Evolutionary conservation across 176 grass and related monocot species (phyloP).

Genomic region (Carex pumila): DNA sequence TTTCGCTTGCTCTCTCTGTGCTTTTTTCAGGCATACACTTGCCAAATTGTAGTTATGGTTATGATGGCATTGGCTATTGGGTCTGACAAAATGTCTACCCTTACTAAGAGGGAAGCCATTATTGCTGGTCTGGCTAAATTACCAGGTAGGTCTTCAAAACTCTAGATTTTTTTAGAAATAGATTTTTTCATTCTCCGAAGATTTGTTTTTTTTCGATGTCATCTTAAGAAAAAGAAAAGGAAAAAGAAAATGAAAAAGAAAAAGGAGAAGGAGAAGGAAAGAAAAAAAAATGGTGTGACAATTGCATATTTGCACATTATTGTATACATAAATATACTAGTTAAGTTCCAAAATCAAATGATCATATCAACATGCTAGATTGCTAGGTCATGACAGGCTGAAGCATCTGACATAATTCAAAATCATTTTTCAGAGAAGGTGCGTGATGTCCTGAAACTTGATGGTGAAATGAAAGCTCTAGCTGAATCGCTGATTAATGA

Average conservation of each 20-base stretch:
- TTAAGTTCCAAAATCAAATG: not conserved
- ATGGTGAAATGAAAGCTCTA: constrained; percentile 79
- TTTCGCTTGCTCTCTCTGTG: not conserved
- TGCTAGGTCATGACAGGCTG: not conserved
- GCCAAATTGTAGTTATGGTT: constrained; percentile 90
- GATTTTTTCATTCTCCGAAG: not conserved
- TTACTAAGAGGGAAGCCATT: constrained; percentile 57
- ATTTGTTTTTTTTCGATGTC: not conserved
- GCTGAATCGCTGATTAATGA: constrained; percentile 64
- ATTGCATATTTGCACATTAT: not conserved
- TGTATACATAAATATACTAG: not conserved
- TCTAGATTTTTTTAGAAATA: not conserved
- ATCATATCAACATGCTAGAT: not conserved
- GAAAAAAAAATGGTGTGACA: not conserved
- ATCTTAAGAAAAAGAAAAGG: not conserved
- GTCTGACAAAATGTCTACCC: constrained; percentile 83
- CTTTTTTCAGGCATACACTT: constrained; percentile 72
- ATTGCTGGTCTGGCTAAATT: constrained; percentile 53
- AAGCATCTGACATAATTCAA: not conserved
- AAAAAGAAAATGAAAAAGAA: not conserved
- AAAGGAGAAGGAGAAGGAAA: not conserved
- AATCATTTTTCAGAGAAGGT: constrained; percentile 33
- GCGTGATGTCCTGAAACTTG: constrained; percentile 70
- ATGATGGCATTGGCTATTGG: constrained; percentile 98
- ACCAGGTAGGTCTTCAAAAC: constrained; percentile 38